These are phyloP conservation scores for Tetraselmis striata DNA, from an alignment of 139 green algal species.

Conservation along the genomic window DNA sequence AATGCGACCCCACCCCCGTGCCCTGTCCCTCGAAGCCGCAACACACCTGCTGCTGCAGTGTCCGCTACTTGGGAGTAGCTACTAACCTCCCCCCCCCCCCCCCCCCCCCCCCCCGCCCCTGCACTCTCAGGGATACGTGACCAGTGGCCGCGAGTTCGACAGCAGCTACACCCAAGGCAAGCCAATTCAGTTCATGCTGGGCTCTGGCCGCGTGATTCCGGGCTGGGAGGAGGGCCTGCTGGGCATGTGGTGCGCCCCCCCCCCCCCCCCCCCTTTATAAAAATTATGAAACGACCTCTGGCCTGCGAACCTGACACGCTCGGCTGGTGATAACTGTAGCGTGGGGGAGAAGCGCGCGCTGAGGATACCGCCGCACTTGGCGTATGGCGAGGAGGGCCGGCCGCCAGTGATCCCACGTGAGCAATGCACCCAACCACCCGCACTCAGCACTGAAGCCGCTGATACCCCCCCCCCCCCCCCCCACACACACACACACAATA, in stretches of 20 bases:
- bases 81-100: too few relatives aligned
- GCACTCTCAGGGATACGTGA: slow-evolving; percentile 2
- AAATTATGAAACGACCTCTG: too few relatives aligned
- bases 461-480: background rate
- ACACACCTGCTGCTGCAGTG: too few relatives aligned
- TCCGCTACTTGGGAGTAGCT: too few relatives aligned
- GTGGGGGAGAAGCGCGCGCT: background rate
- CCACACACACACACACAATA: background rate
- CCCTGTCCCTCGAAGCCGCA: too few relatives aligned
- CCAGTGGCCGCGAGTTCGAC: slow-evolving; percentile 32
- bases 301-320: too few relatives aligned
- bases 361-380: background rate
- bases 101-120: background rate
- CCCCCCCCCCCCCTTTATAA: background rate
- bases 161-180: slow-evolving; percentile 30
- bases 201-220: slow-evolving; percentile 18
- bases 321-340: background rate
- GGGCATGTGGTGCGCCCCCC: background rate
- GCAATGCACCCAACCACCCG: too few relatives aligned
- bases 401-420: background rate
- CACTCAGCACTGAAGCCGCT: too few relatives aligned
- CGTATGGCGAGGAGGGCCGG: background rate
- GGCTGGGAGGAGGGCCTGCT: background rate
- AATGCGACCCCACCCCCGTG: too few relatives aligned
- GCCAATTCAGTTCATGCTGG: slow-evolving; percentile 28